Base-by-base conservation (phyloP, 2,329 filamentous ascomycete species). In the Chaetomium globosum region DNA sequence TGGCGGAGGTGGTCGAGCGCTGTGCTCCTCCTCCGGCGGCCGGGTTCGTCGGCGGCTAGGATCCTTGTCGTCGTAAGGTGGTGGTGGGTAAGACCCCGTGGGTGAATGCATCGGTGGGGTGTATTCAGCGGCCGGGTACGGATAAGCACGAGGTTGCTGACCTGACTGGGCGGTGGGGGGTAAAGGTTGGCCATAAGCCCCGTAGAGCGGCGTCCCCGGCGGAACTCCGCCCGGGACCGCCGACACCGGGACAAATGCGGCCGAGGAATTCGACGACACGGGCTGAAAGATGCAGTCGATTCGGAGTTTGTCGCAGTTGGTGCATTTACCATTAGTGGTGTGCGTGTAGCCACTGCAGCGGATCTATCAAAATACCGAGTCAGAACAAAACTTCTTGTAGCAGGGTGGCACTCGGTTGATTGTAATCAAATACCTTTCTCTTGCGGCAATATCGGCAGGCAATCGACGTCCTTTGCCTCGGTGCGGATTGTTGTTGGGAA, bases 231-330 rank as follows among this genome's bases (percentile, higher is more conserved):
- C 83, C n/a, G 81, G 81, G 6, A 87, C 77, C 19, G 84, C 84
- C 2, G 83, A 85, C 5, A 87, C 82, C 1, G 85, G 84, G 16
- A 87, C 83, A 67, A 87, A 87, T 0, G 84, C 84, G 1, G 84
- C 84, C 5, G 82, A 83, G 48, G 81, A 81, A 12, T 83, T 82
- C 0, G 81, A 83, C 4, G 82, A 85, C 1, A 87, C 85, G 0
- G 84, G 85, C 71, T 87, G 84, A 65, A 87, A 87, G 16, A 87
- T 80, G 66, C 85, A 87, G 67, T 87, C 84, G 69, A 87, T 85
- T 57, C 85, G 84, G 76, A 86, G 85, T 67, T 85, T 84, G 48
- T 84, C 83, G 70, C 85, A 87, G 70, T 87, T 87, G 62, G 84
- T 81, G 69, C 85, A 87, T 68, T 86, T 85, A 12, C 84, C 85